A percentile compares a stretch with the other conserved stretches of the same genome.
phyloP scores from a whole-genome alignment of 2,329 filamentous ascomycete genomes.

The Colletotrichum theobromicola region DNA sequence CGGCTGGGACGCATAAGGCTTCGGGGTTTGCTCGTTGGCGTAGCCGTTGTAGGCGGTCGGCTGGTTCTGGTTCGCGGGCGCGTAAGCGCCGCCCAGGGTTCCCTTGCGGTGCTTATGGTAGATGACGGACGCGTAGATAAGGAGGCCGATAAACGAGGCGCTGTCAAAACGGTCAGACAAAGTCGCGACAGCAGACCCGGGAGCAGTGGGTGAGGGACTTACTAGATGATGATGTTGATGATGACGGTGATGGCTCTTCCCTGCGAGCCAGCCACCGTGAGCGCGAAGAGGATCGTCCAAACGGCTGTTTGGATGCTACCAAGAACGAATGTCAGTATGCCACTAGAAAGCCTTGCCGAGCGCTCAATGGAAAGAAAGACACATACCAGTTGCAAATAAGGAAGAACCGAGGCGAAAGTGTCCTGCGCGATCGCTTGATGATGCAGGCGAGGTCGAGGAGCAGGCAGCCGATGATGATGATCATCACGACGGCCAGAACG shows the following conservation, averaged over 20 bases:
- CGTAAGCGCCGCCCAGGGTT: conserved; percentile 1
- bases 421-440: conserved; percentile 34
- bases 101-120: conserved; percentile 28
- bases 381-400: conserved; percentile 25
- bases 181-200: no score
- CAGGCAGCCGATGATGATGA: conserved; percentile 30
- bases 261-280: conserved; percentile 23
- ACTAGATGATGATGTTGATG: conserved; percentile 32
- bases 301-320: conserved; percentile 32
- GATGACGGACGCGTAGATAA: conserved; percentile 35
- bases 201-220: not conserved
- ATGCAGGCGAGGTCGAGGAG: conserved; percentile 35
- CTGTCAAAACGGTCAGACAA: conserved; percentile 16
- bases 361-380: not conserved
- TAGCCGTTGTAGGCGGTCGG: not conserved
- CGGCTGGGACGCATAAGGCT: not conserved
- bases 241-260: conserved; percentile 3
- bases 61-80: conserved; percentile 5
- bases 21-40: not conserved
- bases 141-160: conserved; percentile 35
- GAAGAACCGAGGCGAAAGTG: conserved; percentile 35
- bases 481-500: conserved; percentile 27
- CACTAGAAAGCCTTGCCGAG: not conserved
- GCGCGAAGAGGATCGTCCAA: conserved; percentile 30
- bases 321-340: not conserved